A percentile compares a stretch with the other conserved stretches of the same genome.
phyloP scores from a whole-genome alignment of 768 basidiomycete genomes.

The Tricholoma terreum region DNA sequence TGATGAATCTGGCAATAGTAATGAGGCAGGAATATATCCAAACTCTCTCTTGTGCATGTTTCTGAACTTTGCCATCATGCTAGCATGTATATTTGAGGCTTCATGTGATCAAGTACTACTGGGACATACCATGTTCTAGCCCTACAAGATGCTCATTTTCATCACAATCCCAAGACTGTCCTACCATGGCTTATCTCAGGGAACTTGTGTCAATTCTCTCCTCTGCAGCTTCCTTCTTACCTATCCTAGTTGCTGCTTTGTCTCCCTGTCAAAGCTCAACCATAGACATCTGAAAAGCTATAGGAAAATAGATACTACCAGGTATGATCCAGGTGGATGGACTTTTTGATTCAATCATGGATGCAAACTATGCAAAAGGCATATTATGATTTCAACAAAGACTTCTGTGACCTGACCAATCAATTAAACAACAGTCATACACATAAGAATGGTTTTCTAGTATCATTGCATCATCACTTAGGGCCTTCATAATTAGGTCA shows the following conservation, averaged over 20 bases:
- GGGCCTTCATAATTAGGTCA: constrained; percentile 37
- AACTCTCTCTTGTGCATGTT: too few species aligned
- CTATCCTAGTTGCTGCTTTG: constrained; percentile 25
- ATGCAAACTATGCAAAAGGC: constrained; percentile 35
- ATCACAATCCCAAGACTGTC: not conserved
- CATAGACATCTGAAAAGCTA: constrained; percentile 46
- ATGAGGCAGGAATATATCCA: too few species aligned
- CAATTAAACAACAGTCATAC: constrained; percentile 67
- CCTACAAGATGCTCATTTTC: too few species aligned
- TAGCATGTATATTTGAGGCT: too few species aligned
- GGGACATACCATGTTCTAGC: too few species aligned
- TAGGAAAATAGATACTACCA: constrained; percentile 48
- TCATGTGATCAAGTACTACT: too few species aligned
- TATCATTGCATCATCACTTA: not conserved
- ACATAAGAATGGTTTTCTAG: constrained; percentile 27
- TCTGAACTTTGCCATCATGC: too few species aligned
- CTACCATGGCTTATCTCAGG: constrained; percentile 1
- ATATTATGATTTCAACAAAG: constrained; percentile 64
- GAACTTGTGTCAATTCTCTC: constrained; percentile 1
- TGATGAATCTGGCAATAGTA: too few species aligned
- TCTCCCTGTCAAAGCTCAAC: constrained; percentile 57
- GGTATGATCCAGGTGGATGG: constrained; percentile 37
- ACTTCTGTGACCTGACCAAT: constrained; percentile 51
- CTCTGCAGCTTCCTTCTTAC: constrained; percentile 6
- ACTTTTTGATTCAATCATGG: not conserved